Evolutionary conservation across 257 asterid species (phyloP).

Genomic region (Salvia rosmarinus): DNA sequence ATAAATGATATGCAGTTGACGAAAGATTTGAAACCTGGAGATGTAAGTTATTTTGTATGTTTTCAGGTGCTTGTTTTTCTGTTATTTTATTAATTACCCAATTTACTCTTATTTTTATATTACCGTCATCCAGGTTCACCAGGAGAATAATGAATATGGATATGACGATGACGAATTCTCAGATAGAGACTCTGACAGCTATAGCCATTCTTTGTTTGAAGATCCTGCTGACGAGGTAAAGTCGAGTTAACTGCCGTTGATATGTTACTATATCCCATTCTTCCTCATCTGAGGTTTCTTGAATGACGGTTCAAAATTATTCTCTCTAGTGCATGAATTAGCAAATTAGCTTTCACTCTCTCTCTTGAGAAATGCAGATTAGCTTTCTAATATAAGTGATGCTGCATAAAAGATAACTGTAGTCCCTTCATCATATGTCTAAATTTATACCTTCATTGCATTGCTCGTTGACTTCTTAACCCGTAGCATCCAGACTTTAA

Average conservation of each 20-base stretch:
- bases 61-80: slow-evolving; percentile 22
- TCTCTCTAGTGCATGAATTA: too few species aligned
- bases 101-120: slow-evolving; percentile 29
- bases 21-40: slow-evolving; percentile 41
- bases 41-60: slow-evolving; percentile 47
- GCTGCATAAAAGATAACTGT: neutral
- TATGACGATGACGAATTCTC: slow-evolving; percentile 35
- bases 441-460: neutral
- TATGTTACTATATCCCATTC: slow-evolving; percentile 15
- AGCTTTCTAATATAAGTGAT: too few species aligned
- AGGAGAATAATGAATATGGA: slow-evolving; percentile 35
- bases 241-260: slow-evolving; percentile 19
- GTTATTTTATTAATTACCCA: slow-evolving; percentile 18
- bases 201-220: slow-evolving; percentile 21
- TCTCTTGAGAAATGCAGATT: too few species aligned
- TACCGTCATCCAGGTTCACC: slow-evolving; percentile 48
- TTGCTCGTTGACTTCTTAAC: neutral
- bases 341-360: too few species aligned
- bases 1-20: slow-evolving; percentile 36
- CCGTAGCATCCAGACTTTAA: neutral
- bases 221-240: slow-evolving; percentile 46
- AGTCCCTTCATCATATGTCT: neutral
- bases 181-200: slow-evolving; percentile 30
- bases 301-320: neutral
- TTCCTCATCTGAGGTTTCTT: neutral